Base-by-base conservation (phyloP, 306 rosid species). In the Canavalia gladiata region DNA sequence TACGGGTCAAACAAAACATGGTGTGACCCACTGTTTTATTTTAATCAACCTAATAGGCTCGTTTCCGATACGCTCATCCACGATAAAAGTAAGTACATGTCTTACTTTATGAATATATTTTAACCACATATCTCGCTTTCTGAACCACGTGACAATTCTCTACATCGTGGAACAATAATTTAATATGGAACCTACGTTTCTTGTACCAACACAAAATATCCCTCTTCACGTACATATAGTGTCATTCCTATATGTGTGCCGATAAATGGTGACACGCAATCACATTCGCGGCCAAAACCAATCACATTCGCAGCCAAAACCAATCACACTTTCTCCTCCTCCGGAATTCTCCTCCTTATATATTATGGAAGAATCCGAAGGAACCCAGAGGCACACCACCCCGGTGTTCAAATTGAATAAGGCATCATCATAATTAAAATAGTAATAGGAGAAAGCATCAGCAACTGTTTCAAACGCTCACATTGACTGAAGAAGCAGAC, bases 401-500 rank as follows among this genome's bases (percentile, higher is more conserved):
- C 25, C 41, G 4, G 41, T 37, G 2, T 37, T 2, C 3, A 4
- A 37, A 37, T 37, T 37, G 41, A 37, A 45, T 8, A 45, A 45
- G 9, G 7, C 1, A 45, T 4, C 25, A 18, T 18, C 25, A 18
- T 18, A 18, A 18, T 18, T 18, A 4, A 1, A 45, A 45, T 45
- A 4, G 49, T 4, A 45, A 2, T 2, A 45, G 7, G 49, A 5
- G 7, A 45, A 5, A 5, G 9, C 1, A 4, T 7, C 0, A 52
- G 7, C 1, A 0, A 7, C 2, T 3, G 4, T 3, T 3, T 6
- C 45, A 63, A 68, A 68, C 6, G 42, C 52, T 60, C 28, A 28
- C 31, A 39, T 68, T 79, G 70, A 79, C 70, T 10, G 9, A 65
- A 9, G 13, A 65, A 64, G 4, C 3, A 50, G 64, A 66, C 67